Evolutionary conservation across 2,329 filamentous ascomycete genomes (phyloP).

Genomic region (Ophiostoma quercus): DNA sequence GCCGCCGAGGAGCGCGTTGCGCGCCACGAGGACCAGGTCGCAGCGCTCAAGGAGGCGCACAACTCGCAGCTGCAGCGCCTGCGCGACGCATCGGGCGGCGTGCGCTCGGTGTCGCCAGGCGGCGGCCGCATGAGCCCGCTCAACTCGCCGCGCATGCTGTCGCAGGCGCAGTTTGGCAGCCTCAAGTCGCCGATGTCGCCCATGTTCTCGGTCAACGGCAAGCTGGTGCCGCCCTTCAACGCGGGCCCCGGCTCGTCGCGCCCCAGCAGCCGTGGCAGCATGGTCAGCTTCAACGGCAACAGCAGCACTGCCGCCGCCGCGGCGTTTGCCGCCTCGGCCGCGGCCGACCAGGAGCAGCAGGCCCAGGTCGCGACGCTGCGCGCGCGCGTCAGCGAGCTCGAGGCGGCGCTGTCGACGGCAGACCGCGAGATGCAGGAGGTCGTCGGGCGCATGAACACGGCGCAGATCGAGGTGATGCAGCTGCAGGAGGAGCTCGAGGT

Average conservation of each 20-base stretch:
- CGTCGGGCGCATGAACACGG: constrained; percentile 72
- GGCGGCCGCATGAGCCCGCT: constrained; percentile 24
- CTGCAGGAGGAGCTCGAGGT: constrained; percentile 71
- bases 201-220: constrained; percentile 47
- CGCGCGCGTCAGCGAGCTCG: constrained; percentile 74
- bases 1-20: constrained; percentile 78
- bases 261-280: constrained; percentile 38
- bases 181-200: constrained; percentile 44
- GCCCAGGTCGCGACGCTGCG: constrained; percentile 71
- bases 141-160: constrained; percentile 45
- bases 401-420: constrained; percentile 69
- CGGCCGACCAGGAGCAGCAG: constrained; percentile 60
- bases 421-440: constrained; percentile 81
- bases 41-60: constrained; percentile 68
- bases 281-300: constrained; percentile 34
- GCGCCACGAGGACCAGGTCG: constrained; percentile 81
- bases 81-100: constrained; percentile 42
- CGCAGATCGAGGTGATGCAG: constrained; percentile 76
- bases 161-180: constrained; percentile 6
- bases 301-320: constrained; percentile 34
- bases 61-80: constrained; percentile 71
- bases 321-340: neutral
- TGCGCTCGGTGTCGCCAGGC: constrained; percentile 23
- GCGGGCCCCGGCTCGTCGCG: constrained; percentile 17
- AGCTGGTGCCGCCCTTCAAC: constrained; percentile 24